Conservation (phyloP, 2,329 filamentous ascomycete species). For the Lachnellula hyalina region DNA sequence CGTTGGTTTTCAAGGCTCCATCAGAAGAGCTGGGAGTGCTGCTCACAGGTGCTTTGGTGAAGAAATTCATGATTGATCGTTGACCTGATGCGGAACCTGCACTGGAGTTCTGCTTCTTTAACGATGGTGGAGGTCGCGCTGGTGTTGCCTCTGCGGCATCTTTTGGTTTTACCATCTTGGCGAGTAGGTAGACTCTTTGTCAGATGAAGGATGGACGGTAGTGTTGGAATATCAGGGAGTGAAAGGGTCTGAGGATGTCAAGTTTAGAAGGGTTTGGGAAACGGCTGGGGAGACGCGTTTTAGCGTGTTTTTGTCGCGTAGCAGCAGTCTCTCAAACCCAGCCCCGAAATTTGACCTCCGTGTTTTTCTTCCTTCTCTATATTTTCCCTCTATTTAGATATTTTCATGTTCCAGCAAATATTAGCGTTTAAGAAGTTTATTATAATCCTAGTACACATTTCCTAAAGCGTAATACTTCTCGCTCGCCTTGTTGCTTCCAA, state of each 20-base stretch:
- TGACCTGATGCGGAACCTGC: conserved; percentile 49
- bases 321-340: too few species aligned
- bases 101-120: conserved; percentile 31
- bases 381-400: too few species aligned
- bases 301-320: background rate
- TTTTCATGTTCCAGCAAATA: too few species aligned
- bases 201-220: background rate
- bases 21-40: conserved; percentile 33
- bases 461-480: too few species aligned
- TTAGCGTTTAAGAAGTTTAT: too few species aligned
- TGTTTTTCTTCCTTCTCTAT: too few species aligned
- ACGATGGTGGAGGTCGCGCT: conserved; percentile 21
- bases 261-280: background rate
- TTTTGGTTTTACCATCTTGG: conserved; percentile 19
- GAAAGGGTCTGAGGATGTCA: background rate
- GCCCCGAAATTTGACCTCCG: too few species aligned
- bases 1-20: conserved; percentile 27
- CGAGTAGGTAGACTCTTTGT: too few species aligned
- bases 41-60: conserved; percentile 53
- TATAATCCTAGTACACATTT: too few species aligned
- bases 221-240: background rate
- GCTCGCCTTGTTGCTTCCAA: too few species aligned
- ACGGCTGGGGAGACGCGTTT: conserved; percentile 1
- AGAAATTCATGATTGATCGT: conserved; percentile 74
- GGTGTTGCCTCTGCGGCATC: conserved; percentile 20